A percentile compares a stretch with the other conserved stretches of the same genome.
Evolutionary conservation across 345 rosid genomes (phyloP).

Genomic region (Hibiscus trionum): DNA sequence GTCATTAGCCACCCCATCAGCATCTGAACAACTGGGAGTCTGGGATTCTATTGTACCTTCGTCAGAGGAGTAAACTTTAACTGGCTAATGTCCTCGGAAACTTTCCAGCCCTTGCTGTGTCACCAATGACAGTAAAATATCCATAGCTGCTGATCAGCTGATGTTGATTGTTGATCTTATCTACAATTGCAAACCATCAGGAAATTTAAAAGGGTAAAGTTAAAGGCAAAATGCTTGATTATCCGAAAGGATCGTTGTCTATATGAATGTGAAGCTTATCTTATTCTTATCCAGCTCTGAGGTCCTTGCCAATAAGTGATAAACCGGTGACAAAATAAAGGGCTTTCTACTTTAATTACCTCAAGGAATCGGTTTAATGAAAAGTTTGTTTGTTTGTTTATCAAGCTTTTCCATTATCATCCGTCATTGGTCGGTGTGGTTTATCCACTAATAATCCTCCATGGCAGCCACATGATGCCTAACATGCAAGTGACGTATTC

Average conservation of each 20-base stretch:
- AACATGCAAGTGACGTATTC: neutral
- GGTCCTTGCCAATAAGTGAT: too few species aligned
- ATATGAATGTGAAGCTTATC: neutral
- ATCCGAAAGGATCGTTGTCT: neutral
- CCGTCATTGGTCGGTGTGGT: neutral
- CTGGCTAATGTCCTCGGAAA: too few species aligned
- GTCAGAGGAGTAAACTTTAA: too few species aligned
- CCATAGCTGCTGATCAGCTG: neutral
- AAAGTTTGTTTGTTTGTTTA: neutral
- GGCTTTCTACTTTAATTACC: slow-evolving; percentile 1
- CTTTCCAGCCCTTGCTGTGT: neutral
- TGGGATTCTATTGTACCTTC: neutral
- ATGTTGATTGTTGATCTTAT: slow-evolving; percentile 4
- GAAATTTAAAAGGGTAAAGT: too few species aligned
- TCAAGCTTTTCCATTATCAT: neutral
- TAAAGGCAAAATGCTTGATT: neutral
- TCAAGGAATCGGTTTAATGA: neutral
- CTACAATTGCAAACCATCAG: neutral
- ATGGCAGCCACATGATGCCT: neutral
- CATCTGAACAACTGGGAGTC: too few species aligned
- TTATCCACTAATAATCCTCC: slow-evolving; percentile 2
- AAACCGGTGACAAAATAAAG: neutral
- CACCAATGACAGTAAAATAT: neutral
- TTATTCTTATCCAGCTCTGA: neutral
- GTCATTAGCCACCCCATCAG: neutral